Evolutionary conservation across 176 grass and related monocot genomes (phyloP), one percentile per base, ranked within the genome.

Genomic region (Typha latifolia): DNA sequence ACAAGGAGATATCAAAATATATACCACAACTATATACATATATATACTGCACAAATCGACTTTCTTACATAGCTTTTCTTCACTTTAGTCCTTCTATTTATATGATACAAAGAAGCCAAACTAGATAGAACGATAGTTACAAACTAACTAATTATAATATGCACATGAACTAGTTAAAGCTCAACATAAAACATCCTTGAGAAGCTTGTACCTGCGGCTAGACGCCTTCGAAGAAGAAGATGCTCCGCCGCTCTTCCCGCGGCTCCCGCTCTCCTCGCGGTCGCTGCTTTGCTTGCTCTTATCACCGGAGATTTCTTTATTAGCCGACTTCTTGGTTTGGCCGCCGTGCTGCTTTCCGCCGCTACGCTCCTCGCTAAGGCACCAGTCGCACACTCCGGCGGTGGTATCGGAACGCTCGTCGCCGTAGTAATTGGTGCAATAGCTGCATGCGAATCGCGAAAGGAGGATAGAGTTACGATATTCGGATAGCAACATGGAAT

Each of bases 341-440:
- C 78, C 47, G 21, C 51, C 77, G 48, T 81, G 74, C 61, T 56
- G 57, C 8, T 57, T 71, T 53, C 18, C 53, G 70, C 22, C 29
- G 84, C 66, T 14, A 49, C 75, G 43, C 67, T 56, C 87, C 69
- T 94, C 89, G 24, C 81, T 76, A 56, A 90, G 70, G 63, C 95
- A 99, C 95, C 95, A 99, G 79, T 99, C 95, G 68, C 95, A 99
- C 64, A 83, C 72, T 63, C 77, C 72, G 55, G 81, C 81, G 2
- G 84, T 72, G 26, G 73, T 69, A 14, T 77, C 65, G 2, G 82
- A 56, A 47, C 69, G 62, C 16, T 73, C 70, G 31, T 90, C 78
- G 37, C 77, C 80, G 77, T 99, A 93, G 75, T 99, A 99, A 81
- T 90, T 99, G 69, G 89, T 99, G 78, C 95, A 99, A 31, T 97